Conservation (phyloP, 2,329 filamentous ascomycete species). For the Atkinsonella texensis region DNA sequence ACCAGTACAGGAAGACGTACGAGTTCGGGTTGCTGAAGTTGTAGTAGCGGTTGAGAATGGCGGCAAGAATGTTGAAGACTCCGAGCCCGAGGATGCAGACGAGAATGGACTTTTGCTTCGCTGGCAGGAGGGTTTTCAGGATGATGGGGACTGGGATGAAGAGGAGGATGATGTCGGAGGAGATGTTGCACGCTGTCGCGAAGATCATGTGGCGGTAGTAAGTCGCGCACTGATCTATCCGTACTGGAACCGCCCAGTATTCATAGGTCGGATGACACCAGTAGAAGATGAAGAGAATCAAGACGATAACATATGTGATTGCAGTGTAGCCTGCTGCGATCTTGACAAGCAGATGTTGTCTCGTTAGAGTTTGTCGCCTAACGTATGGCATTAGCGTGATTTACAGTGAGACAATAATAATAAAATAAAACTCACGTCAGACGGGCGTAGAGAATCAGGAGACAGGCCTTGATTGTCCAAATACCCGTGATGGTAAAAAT, state of each 20-base stretch:
- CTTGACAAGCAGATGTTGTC: constrained; percentile 27
- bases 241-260: constrained; percentile 39
- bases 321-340: constrained; percentile 30
- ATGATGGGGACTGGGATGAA: constrained; percentile 33
- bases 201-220: constrained; percentile 36
- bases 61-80: constrained; percentile 41
- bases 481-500: constrained; percentile 37
- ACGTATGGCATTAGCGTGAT: neutral
- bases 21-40: constrained; percentile 46
- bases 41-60: constrained; percentile 49
- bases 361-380: constrained; percentile 15
- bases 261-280: constrained; percentile 41
- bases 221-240: constrained; percentile 29
- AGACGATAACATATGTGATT: constrained; percentile 34
- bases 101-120: constrained; percentile 37
- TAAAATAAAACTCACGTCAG: constrained; percentile 30
- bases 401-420: too few species aligned
- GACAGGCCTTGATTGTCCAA: constrained; percentile 41
- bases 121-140: constrained; percentile 25
- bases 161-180: constrained; percentile 32
- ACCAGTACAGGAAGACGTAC: constrained; percentile 46
- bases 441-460: constrained; percentile 39
- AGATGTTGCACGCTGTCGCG: constrained; percentile 33
- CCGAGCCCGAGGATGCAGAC: constrained; percentile 45
- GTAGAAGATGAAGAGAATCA: constrained; percentile 36